Percentiles rank a stretch among this genome's conserved stretches.
Evolutionary conservation across 257 asterid genomes (phyloP).

Genomic region (Scutellaria barbata): DNA sequence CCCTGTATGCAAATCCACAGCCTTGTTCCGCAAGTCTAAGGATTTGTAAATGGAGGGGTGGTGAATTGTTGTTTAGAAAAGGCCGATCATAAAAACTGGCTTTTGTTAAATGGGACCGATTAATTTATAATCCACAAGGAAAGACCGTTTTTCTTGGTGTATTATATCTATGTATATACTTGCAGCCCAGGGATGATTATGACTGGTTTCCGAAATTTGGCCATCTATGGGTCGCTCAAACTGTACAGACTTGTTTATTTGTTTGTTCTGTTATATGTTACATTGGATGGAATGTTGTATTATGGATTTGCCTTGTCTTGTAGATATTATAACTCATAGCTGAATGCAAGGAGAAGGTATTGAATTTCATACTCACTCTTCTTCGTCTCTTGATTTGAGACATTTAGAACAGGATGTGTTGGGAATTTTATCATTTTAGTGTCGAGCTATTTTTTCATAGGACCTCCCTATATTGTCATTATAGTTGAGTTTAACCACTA

Average conservation of each 20-base stretch:
- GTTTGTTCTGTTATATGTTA: conserved; percentile 37
- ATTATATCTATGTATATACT: conserved; percentile 65
- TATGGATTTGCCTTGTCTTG: conserved; percentile 12
- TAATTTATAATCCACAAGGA: conserved; percentile 43
- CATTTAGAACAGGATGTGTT: background rate
- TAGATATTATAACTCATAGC: background rate
- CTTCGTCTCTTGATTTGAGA: background rate
- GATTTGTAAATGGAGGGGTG: conserved; percentile 39
- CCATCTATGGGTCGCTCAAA: conserved; percentile 46
- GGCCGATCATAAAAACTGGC: conserved; percentile 26
- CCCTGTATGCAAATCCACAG: conserved; percentile 79
- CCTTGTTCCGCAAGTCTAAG: conserved; percentile 47
- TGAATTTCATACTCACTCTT: background rate
- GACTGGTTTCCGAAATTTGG: conserved; percentile 44
- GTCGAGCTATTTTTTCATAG: no score
- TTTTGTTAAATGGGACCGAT: conserved; percentile 35
- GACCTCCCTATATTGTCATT: no score
- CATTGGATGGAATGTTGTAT: conserved; percentile 35
- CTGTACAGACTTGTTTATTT: conserved; percentile 59
- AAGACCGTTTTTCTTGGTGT: conserved; percentile 49
- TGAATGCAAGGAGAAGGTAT: background rate
- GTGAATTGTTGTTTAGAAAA: conserved; percentile 10
- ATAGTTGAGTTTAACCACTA: no score
- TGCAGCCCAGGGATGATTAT: conserved; percentile 37
- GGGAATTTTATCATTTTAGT: no score